Percentiles rank a stretch among this genome's conserved stretches.
These are phyloP conservation scores for Anthracocystis walkeri DNA, from an alignment of 1,284 basidiomycete genomes.

Conservation along the genomic window DNA sequence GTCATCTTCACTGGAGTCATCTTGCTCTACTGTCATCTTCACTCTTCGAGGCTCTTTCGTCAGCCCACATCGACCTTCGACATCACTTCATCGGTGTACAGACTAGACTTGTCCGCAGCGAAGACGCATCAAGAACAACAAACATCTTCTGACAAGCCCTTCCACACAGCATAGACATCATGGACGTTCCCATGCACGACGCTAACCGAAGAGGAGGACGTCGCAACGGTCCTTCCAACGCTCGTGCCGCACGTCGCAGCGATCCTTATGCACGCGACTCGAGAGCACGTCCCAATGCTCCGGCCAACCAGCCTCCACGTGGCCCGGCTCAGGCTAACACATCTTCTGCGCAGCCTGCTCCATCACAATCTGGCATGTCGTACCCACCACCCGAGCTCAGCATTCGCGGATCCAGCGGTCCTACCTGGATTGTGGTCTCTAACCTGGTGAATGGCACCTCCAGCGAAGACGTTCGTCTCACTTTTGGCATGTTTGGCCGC, in stretches of 20 bases:
- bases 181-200: conserved; percentile 44
- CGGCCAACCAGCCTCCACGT: conserved; percentile 12
- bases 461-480: conserved; percentile 62
- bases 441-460: conserved; percentile 64
- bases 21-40: background rate
- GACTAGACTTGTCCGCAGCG: background rate
- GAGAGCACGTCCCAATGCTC: conserved; percentile 18
- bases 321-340: background rate
- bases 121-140: background rate
- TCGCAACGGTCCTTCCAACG: conserved; percentile 23
- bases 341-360: background rate
- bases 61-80: background rate
- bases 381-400: conserved; percentile 56
- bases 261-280: conserved; percentile 48
- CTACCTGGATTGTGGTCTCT: conserved; percentile 63
- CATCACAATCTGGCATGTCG: conserved; percentile 24
- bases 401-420: conserved; percentile 63
- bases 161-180: conserved; percentile 5
- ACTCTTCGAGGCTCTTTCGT: background rate
- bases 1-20: background rate
- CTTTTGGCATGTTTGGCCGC: conserved; percentile 61
- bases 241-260: conserved; percentile 40
- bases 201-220: conserved; percentile 36
- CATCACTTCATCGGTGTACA: background rate
- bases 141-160: background rate